phyloP scores from a whole-genome alignment of 352 stramenopile genomes.

The Globisporangium recalcitrans region DNA sequence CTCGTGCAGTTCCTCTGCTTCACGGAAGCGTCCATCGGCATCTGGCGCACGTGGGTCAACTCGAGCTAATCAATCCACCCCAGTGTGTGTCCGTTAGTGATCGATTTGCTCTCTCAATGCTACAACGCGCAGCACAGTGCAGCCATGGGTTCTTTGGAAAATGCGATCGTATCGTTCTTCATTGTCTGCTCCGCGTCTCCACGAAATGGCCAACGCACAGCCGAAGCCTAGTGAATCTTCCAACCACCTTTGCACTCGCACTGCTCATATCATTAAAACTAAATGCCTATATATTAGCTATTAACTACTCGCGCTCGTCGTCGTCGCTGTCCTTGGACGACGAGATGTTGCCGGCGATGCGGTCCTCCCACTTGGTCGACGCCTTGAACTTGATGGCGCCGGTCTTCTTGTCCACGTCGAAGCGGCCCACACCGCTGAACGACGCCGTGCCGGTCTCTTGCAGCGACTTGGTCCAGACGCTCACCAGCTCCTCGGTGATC shows the following conservation, averaged over 20 bases:
- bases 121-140: too few species aligned
- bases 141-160: not conserved
- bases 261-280: too few species aligned
- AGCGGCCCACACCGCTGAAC: constrained; percentile 35
- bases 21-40: constrained; percentile 50
- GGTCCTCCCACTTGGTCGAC: constrained; percentile 28
- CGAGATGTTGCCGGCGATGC: constrained; percentile 37
- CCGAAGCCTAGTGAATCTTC: too few species aligned
- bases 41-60: constrained; percentile 75
- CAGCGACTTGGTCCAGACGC: constrained; percentile 37
- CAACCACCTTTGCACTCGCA: too few species aligned
- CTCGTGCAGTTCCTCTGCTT: constrained; percentile 73
- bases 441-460: constrained; percentile 38
- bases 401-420: constrained; percentile 38
- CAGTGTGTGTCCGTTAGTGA: not conserved
- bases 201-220: too few species aligned
- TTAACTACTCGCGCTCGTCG: constrained; percentile 6
- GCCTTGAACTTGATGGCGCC: constrained; percentile 49
- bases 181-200: too few species aligned
- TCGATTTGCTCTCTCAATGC: not conserved
- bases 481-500: constrained; percentile 36
- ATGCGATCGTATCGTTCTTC: not conserved
- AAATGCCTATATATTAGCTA: too few species aligned
- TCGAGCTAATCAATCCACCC: constrained; percentile 17
- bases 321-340: constrained; percentile 19